These are phyloP conservation scores for Eremothecium gossypii DNA, from an alignment of 1,139 yeast genomes.

Conservation along the genomic window DNA sequence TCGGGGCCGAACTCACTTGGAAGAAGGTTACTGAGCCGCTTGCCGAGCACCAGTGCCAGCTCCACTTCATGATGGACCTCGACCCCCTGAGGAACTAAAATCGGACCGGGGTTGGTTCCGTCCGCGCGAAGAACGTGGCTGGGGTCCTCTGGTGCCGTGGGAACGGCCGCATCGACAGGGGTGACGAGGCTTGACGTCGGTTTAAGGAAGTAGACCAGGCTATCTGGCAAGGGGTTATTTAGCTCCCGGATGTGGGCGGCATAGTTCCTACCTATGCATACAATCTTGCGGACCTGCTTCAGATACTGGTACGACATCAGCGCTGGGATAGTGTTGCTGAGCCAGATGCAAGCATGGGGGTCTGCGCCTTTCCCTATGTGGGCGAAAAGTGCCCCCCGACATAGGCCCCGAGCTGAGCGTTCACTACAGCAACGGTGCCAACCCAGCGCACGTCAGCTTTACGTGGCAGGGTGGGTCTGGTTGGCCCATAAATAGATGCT, in stretches of 20 bases:
- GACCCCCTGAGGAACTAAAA: constrained; percentile 73
- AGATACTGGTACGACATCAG: constrained; percentile 43
- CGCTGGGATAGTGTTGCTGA: background rate
- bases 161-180: constrained; percentile 15
- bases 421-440: too few species aligned
- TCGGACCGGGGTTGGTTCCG: constrained; percentile 48
- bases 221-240: constrained; percentile 67
- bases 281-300: constrained; percentile 63
- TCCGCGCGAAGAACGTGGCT: constrained; percentile 28
- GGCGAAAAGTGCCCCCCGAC: too few species aligned
- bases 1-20: constrained; percentile 45
- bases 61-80: constrained; percentile 90
- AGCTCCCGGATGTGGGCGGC: constrained; percentile 90
- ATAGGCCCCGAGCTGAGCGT: too few species aligned
- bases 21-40: constrained; percentile 52
- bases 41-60: constrained; percentile 67
- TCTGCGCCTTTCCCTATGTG: too few species aligned
- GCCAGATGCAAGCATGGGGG: too few species aligned
- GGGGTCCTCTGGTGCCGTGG: background rate
- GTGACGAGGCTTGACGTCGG: constrained; percentile 61
- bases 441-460: too few species aligned
- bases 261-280: constrained; percentile 93
- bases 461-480: too few species aligned
- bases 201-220: constrained; percentile 86
- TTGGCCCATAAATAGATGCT: too few species aligned